Evolutionary conservation across 2,329 filamentous ascomycete species (phyloP).

Genomic region (Didymella pomorum): DNA sequence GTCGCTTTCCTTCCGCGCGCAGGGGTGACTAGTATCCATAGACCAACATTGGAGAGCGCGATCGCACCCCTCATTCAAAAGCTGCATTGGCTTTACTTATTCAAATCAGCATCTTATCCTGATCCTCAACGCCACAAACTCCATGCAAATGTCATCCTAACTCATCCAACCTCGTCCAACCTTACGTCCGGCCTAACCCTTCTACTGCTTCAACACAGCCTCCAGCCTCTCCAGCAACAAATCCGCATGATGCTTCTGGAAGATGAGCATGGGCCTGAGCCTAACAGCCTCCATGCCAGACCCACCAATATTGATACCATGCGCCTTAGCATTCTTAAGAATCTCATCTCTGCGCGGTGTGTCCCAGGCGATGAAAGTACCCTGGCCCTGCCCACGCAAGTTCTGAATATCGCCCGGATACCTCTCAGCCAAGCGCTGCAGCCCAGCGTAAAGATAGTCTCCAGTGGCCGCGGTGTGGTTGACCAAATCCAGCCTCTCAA

Average conservation of each 20-base stretch:
- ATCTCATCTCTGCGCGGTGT: conserved; percentile 81
- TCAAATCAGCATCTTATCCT: too few relatives aligned
- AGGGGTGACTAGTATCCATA: too few relatives aligned
- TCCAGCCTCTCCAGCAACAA: conserved; percentile 81
- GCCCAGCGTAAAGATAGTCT: conserved; percentile 76
- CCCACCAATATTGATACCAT: conserved; percentile 88
- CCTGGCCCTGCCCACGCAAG: conserved; percentile 84
- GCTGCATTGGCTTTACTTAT: too few relatives aligned
- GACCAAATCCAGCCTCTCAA: conserved; percentile 79
- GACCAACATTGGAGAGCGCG: too few relatives aligned
- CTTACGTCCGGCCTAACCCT: background rate
- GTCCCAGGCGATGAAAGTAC: conserved; percentile 94
- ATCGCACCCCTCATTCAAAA: too few relatives aligned
- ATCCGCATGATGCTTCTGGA: conserved; percentile 91
- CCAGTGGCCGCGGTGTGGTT: conserved; percentile 79
- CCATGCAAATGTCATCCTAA: conserved; percentile 3
- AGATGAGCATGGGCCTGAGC: conserved; percentile 87
- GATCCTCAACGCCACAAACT: conserved; percentile 1
- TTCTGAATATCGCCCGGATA: conserved; percentile 83
- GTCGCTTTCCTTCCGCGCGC: too few relatives aligned
- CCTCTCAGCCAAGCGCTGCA: conserved; percentile 71
- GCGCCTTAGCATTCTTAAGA: conserved; percentile 76
- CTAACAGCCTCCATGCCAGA: conserved; percentile 78
- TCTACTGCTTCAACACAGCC: conserved; percentile 67
- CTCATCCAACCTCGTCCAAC: too few relatives aligned